Percentiles rank a stretch among this genome's conserved stretches.
Conservation (phyloP, 73 alveolate genomes). For the Paramecium pentaurelia region DNA sequence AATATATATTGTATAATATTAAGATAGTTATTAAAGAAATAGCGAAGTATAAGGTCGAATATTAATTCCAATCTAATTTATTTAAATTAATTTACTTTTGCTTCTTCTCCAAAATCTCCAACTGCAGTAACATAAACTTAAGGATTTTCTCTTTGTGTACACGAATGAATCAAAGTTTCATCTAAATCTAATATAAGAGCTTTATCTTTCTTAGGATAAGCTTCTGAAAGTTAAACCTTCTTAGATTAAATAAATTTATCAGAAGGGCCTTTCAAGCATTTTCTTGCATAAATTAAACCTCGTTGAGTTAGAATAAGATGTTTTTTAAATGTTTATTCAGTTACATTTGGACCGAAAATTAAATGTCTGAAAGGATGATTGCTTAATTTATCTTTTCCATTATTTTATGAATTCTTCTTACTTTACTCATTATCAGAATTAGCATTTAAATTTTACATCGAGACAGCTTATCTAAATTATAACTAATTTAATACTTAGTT, state of each 20-base stretch:
- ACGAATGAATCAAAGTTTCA: constrained; percentile 58
- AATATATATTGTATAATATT: constrained; percentile 79
- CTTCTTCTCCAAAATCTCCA: constrained; percentile 57
- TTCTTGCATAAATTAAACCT: constrained; percentile 56
- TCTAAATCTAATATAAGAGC: constrained; percentile 52
- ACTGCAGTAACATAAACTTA: constrained; percentile 40
- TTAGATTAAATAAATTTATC: constrained; percentile 55
- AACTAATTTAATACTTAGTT: not conserved
- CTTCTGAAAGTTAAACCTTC: constrained; percentile 30
- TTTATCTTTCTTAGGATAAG: constrained; percentile 31
- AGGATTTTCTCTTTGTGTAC: constrained; percentile 50
- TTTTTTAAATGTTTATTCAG: constrained; percentile 29
- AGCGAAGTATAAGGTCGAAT: constrained; percentile 85
- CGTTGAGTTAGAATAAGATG: constrained; percentile 46
- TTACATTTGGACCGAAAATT: constrained; percentile 42
- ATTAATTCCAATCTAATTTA: constrained; percentile 80
- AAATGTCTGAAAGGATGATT: constrained; percentile 52
- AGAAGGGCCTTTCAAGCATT: constrained; percentile 61
- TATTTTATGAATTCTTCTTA: not conserved
- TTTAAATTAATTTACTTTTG: not conserved
- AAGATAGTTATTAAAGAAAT: constrained; percentile 74
- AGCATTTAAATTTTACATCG: not conserved
- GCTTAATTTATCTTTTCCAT: constrained; percentile 18
- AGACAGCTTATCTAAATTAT: not conserved
- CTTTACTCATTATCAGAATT: constrained; percentile 41